Evolutionary conservation across 495 filamentous ascomycete genomes (phyloP), one percentile per base, ranked within the genome.

Genomic region (Penicillium bialowiezense): DNA sequence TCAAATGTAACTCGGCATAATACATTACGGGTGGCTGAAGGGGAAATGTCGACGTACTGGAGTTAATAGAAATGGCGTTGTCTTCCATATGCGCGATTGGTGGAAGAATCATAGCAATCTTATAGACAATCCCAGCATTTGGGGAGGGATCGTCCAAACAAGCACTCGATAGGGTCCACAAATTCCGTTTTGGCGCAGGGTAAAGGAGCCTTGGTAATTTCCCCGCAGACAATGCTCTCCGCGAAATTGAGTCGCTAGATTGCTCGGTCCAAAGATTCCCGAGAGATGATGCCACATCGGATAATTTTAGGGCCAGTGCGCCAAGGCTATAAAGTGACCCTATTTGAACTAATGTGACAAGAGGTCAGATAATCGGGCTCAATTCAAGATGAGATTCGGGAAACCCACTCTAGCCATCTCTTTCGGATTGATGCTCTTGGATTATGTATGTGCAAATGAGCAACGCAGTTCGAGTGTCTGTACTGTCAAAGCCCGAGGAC

Each of bases 401-500:
- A 26, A 48, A 15, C 15, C 26, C 32, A 28, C 20, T 4, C 12
- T 47, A 10, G 46, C 21, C 18, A 29, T 58, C 2, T 41, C n/a
- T 19, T 3, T 48, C 13, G 37, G 40, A 24, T 5, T 55, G 8
- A 18, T 17, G 0, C 20, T 50, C 13, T 46, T 33, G 10, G 29
- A 21, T 21, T 1, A 29, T 37, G 46, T 19, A 15, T 9, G 47
- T 32, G 47, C 42, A 28, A 20, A 44, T 15, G 21, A 26, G 12
- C 14, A 55, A 43, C 28, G 19, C 7, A 43, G 36, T 15, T 41
- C 14, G 28, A 63, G 56, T 52, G 37, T 55, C 34, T 69, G 63
- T 33, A 63, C 43, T 4, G 63, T 65, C 31, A 67, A 58, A 26
- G 58, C 65, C 8, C 50, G 55, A 33, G 63, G 61, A 2, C 29